Base-by-base conservation (phyloP, 306 rosid genomes). In the Vigna trinervia region DNA sequence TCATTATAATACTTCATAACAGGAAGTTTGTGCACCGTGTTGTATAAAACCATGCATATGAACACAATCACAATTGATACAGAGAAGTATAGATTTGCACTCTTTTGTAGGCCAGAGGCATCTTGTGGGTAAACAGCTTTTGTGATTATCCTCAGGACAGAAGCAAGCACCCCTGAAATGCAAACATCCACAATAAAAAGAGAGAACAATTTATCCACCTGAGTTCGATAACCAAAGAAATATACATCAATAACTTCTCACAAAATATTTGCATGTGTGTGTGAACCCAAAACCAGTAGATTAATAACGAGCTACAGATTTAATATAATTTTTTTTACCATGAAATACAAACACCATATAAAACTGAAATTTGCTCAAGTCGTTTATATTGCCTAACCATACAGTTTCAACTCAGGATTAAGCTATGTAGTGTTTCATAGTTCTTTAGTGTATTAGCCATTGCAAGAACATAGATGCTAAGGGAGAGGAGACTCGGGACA, bases 41-140 rank as follows among this genome's bases (percentile, higher is more conserved):
- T 95, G 87, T 90, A 85, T 20, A 89, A 77, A 26, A 88, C 86
- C 73, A 84, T 70, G 87, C 96, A 90, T 53, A 95, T 47, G 58
- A 85, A 83, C 90, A 89, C 75, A 34, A 90, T 69, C n/a, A 86
- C 89, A 48, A 95, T 87, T 57, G 91, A 79, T 39, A 92, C 97
- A 2, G 78, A 45, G n/a, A 95, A 95, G 81, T 90, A 95, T 15
- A 95, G 96, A 82, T 85, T 90, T 36, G 96, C 97, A 74, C 97
- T 92, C 71, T 85, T 85, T 68, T 85, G 88, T 76, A 95, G 80
- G 54, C 98, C 97, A 0, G 74, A 41, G 22, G 87, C 88, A 78
- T 87, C 90, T 89, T 95, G 97, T 14, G 96, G 39, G 77, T 81
- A 95, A 15, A 90, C 85, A 32, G 97, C 92, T 85, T 95, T 95